Percentiles rank a stretch among this genome's conserved stretches.
phyloP scores from a whole-genome alignment of 2,329 filamentous ascomycete genomes.

The Paraphoma sp. region DNA sequence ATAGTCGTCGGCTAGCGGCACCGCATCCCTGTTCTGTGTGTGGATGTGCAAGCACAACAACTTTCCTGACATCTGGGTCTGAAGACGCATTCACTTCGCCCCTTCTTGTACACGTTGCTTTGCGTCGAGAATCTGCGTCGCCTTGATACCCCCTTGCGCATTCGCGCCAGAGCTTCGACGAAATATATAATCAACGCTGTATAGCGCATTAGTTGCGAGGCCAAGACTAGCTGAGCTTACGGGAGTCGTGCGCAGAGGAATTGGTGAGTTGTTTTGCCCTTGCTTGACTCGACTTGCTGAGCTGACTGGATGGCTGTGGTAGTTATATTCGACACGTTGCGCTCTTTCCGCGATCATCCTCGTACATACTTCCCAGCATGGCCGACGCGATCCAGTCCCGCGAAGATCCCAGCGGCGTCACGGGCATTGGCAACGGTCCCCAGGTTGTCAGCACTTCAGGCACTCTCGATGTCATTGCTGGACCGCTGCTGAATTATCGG shows the following conservation, averaged over 20 bases:
- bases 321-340: constrained; percentile 10
- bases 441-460: constrained; percentile 51
- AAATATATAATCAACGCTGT: constrained; percentile 2
- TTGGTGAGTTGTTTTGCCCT: constrained; percentile 17
- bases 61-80: constrained; percentile 11
- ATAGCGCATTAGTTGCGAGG: background rate
- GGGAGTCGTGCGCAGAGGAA: constrained; percentile 17
- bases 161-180: background rate
- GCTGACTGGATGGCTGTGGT: constrained; percentile 14
- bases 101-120: constrained; percentile 1
- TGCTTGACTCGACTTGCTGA: constrained; percentile 7
- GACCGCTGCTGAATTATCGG: constrained; percentile 79
- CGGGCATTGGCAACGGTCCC: constrained; percentile 52
- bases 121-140: background rate
- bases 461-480: constrained; percentile 67
- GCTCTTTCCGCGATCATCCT: background rate
- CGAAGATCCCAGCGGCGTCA: constrained; percentile 29
- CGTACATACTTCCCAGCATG: background rate
- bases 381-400: constrained; percentile 17
- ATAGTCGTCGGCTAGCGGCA: constrained; percentile 13
- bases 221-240: background rate
- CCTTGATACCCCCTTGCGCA: constrained; percentile 1
- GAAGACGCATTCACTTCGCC: constrained; percentile 7
- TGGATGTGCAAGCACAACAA: constrained; percentile 18
- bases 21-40: constrained; percentile 16